Percentiles rank a stretch among this genome's conserved stretches.
Conservation (phyloP, 345 rosid genomes). For the Eutrema japonicum region DNA sequence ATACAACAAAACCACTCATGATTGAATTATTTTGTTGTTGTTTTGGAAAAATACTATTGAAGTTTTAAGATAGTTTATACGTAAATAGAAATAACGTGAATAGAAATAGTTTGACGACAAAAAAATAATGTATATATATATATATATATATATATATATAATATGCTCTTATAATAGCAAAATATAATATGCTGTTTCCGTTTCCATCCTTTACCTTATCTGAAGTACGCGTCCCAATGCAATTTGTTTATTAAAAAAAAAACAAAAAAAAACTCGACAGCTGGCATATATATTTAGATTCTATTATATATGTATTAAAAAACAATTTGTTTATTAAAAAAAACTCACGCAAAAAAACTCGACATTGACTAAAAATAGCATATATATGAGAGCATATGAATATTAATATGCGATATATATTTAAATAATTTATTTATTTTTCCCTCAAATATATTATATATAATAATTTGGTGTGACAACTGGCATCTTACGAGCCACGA, state of each 20-base stretch:
- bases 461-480: slow-evolving; percentile 35
- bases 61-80: neutral
- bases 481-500: slow-evolving; percentile 42
- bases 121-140: neutral
- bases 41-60: neutral
- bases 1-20: neutral
- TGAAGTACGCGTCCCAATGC: slow-evolving; percentile 47
- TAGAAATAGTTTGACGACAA: neutral
- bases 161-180: slow-evolving; percentile 3
- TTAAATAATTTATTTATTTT: neutral
- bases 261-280: slow-evolving; percentile 26
- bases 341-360: too few species aligned
- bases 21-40: neutral
- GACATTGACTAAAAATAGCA: slow-evolving; percentile 47
- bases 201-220: slow-evolving; percentile 37
- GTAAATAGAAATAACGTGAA: neutral
- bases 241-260: slow-evolving; percentile 19
- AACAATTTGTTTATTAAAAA: too few species aligned
- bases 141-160: too few species aligned
- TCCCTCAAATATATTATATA: neutral
- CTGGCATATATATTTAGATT: too few species aligned
- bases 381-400: slow-evolving; percentile 38
- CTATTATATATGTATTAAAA: too few species aligned
- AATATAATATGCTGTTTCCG: slow-evolving; percentile 3
- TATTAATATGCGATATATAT: slow-evolving; percentile 1